Evolutionary conservation across 495 filamentous ascomycete genomes (phyloP).

Genomic region (Neurospora cerealis): DNA sequence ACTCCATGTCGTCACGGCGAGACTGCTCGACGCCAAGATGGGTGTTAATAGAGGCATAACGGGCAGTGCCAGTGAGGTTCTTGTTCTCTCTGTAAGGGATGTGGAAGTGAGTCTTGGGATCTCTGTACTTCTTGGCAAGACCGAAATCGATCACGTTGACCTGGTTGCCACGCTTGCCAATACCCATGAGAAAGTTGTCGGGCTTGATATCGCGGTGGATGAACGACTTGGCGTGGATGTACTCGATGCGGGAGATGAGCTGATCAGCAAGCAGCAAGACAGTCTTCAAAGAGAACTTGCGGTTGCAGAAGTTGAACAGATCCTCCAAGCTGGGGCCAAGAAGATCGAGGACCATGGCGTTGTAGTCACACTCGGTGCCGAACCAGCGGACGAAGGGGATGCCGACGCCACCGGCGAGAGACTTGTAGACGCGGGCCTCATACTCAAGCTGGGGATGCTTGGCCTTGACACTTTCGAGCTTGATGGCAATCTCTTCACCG

Average conservation of each 20-base stretch:
- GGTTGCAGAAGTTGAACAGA: slow-evolving; percentile 99
- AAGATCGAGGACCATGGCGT: slow-evolving; percentile 98
- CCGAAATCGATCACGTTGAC: slow-evolving; percentile 99
- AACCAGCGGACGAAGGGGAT: slow-evolving; percentile 99
- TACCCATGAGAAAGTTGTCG: slow-evolving; percentile 99
- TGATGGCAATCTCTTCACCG: slow-evolving; percentile 99
- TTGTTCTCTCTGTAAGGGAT: slow-evolving; percentile 99
- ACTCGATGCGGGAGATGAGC: slow-evolving; percentile 98
- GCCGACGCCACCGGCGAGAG: slow-evolving; percentile 93
- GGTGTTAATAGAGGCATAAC: slow-evolving; percentile 99
- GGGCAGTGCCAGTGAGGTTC: slow-evolving; percentile 98
- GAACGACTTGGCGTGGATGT: slow-evolving; percentile 99
- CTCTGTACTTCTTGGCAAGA: slow-evolving; percentile 98
- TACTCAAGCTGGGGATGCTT: slow-evolving; percentile 99
- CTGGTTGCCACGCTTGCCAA: slow-evolving; percentile 99
- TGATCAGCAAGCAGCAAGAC: slow-evolving; percentile 96
- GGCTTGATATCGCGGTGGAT: slow-evolving; percentile 99
- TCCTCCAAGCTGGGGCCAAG: slow-evolving; percentile 97
- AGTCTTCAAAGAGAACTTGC: slow-evolving; percentile 99
- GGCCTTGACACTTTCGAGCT: slow-evolving; percentile 98
- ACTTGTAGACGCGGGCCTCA: slow-evolving; percentile 99
- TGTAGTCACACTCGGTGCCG: slow-evolving; percentile 99
- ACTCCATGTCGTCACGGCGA: slow-evolving; percentile 99
- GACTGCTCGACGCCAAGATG: slow-evolving; percentile 99
- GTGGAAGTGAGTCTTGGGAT: slow-evolving; percentile 99